Conservation (phyloP, 768 basidiomycete species). For the Boletus speciosus region DNA sequence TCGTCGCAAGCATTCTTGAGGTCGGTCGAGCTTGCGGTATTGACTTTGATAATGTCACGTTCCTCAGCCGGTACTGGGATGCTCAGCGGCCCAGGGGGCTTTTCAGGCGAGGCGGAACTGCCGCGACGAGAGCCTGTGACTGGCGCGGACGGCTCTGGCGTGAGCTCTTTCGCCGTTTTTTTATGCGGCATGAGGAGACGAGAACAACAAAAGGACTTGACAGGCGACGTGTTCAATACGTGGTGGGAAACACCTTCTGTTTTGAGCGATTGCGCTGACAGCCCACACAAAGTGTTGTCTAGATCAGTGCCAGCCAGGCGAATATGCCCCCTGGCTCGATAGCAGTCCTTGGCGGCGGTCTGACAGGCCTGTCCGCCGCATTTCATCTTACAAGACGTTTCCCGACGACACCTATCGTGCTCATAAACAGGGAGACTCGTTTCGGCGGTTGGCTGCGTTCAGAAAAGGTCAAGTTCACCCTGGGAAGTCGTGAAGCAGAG, state of each 20-base stretch:
- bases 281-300: background rate
- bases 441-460: conserved; percentile 88
- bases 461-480: conserved; percentile 45
- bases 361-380: conserved; percentile 78
- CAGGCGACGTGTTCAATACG: conserved; percentile 22
- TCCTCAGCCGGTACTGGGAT: conserved; percentile 41
- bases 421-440: conserved; percentile 63
- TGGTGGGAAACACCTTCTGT: conserved; percentile 18
- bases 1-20: conserved; percentile 81
- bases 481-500: conserved; percentile 26
- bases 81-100: conserved; percentile 54
- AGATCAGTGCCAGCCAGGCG: too few species aligned
- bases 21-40: conserved; percentile 54
- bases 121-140: conserved; percentile 23
- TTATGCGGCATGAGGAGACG: conserved; percentile 18
- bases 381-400: conserved; percentile 71
- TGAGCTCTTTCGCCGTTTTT: conserved; percentile 13
- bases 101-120: conserved; percentile 29
- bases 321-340: conserved; percentile 37
- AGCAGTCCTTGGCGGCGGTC: conserved; percentile 74
- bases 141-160: conserved; percentile 11
- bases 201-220: background rate
- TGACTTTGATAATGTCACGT: conserved; percentile 58
- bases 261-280: background rate
- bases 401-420: conserved; percentile 52